phyloP scores from a whole-genome alignment of 495 filamentous ascomycete genomes.

The Coniosporium apollinis region DNA sequence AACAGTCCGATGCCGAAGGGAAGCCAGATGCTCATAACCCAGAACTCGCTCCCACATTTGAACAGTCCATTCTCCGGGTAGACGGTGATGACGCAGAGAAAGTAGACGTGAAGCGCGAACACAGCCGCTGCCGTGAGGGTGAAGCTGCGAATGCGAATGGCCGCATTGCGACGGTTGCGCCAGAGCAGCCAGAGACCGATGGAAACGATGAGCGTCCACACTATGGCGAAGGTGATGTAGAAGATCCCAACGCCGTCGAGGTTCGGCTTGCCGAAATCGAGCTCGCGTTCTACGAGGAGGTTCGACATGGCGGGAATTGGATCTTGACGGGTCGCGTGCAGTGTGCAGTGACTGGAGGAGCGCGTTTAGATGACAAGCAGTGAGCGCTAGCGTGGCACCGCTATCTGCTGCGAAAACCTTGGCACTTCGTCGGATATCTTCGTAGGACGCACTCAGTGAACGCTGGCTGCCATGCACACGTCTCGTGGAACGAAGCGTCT shows the following conservation, averaged over 20 bases:
- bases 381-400: too few species aligned
- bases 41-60: slow-evolving; percentile 44
- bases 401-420: too few species aligned
- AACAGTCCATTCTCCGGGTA: slow-evolving; percentile 42
- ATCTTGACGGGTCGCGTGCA: too few species aligned
- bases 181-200: slow-evolving; percentile 38
- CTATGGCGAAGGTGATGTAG: slow-evolving; percentile 28
- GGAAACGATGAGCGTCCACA: slow-evolving; percentile 40
- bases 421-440: too few species aligned
- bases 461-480: too few species aligned
- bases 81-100: slow-evolving; percentile 39
- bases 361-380: too few species aligned
- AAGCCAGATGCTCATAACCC: slow-evolving; percentile 58
- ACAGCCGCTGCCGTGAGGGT: slow-evolving; percentile 40
- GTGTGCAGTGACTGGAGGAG: too few species aligned
- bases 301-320: too few species aligned
- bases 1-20: slow-evolving; percentile 57
- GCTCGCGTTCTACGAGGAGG: too few species aligned
- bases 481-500: too few species aligned
- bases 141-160: slow-evolving; percentile 47
- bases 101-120: slow-evolving; percentile 47
- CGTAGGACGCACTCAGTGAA: too few species aligned
- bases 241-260: slow-evolving; percentile 27
- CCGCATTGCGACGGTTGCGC: slow-evolving; percentile 35
- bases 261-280: too few species aligned